phyloP scores from a whole-genome alignment of 371 early-diverging fungal genomes.

The Mortierella sp. region DNA sequence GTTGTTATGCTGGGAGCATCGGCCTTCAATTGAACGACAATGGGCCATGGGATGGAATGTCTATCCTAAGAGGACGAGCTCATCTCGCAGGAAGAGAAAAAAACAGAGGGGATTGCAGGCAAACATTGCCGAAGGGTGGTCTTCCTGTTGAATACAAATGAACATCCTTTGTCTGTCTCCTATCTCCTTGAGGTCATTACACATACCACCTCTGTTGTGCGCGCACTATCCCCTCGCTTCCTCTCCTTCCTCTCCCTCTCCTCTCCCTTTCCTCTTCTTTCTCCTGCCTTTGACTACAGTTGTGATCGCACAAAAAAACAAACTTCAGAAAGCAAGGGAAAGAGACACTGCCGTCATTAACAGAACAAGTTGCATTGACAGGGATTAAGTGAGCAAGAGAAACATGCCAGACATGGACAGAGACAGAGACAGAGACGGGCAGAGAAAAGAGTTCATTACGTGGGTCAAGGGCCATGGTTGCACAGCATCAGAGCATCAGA shows the following conservation, averaged over 20 bases:
- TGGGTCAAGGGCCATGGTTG: slow-evolving; percentile 24
- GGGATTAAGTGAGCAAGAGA: background rate
- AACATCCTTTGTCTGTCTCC: background rate
- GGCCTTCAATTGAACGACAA: background rate
- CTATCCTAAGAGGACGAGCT: background rate
- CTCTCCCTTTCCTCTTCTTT: background rate
- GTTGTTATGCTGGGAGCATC: background rate
- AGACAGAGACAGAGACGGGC: background rate
- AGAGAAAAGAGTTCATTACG: slow-evolving; percentile 8
- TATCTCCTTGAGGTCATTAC: slow-evolving; percentile 1
- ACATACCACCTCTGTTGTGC: background rate
- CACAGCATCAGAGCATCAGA: slow-evolving; percentile 40
- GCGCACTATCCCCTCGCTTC: background rate
- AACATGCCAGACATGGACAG: background rate
- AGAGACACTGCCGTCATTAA: background rate
- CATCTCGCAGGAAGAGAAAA: background rate
- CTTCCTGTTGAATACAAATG: background rate
- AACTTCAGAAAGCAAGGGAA: background rate
- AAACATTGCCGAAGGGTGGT: background rate
- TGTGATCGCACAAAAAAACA: background rate
- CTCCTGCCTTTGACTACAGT: background rate
- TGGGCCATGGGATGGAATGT: slow-evolving; percentile 7
- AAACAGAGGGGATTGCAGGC: background rate
- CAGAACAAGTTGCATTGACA: background rate
- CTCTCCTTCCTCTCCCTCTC: background rate